These are phyloP conservation scores for Colletotrichum sp. DNA, from an alignment of 2,329 filamentous ascomycete genomes.

Conservation along the genomic window DNA sequence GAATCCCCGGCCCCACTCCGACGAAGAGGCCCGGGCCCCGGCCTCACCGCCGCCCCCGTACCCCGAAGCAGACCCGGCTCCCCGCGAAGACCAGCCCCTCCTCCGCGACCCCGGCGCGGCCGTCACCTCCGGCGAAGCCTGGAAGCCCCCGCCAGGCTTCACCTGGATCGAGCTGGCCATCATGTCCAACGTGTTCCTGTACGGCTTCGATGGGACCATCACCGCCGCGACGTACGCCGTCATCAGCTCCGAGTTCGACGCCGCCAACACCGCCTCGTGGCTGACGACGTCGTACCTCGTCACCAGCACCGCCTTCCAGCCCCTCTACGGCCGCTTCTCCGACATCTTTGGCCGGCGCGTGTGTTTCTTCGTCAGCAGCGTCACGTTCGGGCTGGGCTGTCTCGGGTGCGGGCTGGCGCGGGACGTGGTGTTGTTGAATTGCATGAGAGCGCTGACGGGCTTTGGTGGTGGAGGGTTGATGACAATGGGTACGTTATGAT, in stretches of 20 bases:
- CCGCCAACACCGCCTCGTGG: conserved; percentile 77
- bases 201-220: conserved; percentile 74
- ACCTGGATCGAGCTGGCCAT: conserved; percentile 65
- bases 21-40: not conserved
- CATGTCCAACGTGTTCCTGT: conserved; percentile 69
- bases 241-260: conserved; percentile 76
- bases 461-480: conserved; percentile 73
- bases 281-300: conserved; percentile 75
- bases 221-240: conserved; percentile 77
- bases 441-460: conserved; percentile 70
- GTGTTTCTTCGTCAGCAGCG: conserved; percentile 68
- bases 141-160: conserved; percentile 59
- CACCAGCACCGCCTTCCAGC: conserved; percentile 74
- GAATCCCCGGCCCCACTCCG: not conserved
- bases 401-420: conserved; percentile 67
- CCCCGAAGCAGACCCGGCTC: not conserved
- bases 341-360: conserved; percentile 70
- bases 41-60: not conserved
- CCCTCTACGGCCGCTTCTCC: conserved; percentile 73
- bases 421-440: conserved; percentile 64
- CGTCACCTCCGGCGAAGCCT: conserved; percentile 28
- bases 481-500: conserved; percentile 62
- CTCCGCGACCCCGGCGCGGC: conserved; percentile 23
- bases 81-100: conserved; percentile 27
- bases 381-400: conserved; percentile 67